Base-by-base conservation (phyloP, 2,329 filamentous ascomycete genomes). In the Colletotrichum orchidophilum region DNA sequence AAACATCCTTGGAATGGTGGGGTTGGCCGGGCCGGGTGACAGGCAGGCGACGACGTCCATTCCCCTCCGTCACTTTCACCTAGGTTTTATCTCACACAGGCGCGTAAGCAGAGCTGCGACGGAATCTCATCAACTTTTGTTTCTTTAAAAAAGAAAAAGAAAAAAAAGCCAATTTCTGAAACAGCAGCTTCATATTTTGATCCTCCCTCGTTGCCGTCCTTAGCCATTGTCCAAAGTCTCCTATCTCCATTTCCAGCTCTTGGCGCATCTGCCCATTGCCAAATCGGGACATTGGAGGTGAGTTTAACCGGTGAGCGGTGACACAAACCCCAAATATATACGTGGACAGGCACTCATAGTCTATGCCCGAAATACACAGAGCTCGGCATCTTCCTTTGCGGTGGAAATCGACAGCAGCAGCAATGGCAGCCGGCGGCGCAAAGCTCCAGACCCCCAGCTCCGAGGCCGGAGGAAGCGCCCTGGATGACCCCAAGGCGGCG, bases 401-500 rank as follows among this genome's bases (percentile, higher is more conserved):
- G 5, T 29, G 27, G 1, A 42, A 24, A 29, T 3, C 0, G 33
- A 27, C 35, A 12, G 57, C 15, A 15, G 8, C 13, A 13, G 50
- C 53, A 31, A 72, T 72, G 70, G 70, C 70, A 42, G 59, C 59
- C 15, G 35, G 49, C 11, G 59, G 66, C 13, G 33, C 54, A 8
- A 35, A 70, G 31, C 60, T 70, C 13, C 72, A 73, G 53, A 72
- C 64, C n/a, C 61, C 70, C 24, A 26, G 64, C 35, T 63, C 72
- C 9, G 64, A 73, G 54, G 57, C 60, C 68, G 70, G 63, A 27
- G 66, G 54, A 26, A 64, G 62, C 42, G 66, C 66, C 11, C 50
- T 71, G 4, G 77, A 78, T 72, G 77, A 78, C 50, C 76, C 74
- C 26, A 76, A 78, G 55, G 77, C 39, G 8, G 9, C 39, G 8